Conservation (phyloP, 2,329 filamentous ascomycete genomes). For the Aspergillus pseudonomiae region DNA sequence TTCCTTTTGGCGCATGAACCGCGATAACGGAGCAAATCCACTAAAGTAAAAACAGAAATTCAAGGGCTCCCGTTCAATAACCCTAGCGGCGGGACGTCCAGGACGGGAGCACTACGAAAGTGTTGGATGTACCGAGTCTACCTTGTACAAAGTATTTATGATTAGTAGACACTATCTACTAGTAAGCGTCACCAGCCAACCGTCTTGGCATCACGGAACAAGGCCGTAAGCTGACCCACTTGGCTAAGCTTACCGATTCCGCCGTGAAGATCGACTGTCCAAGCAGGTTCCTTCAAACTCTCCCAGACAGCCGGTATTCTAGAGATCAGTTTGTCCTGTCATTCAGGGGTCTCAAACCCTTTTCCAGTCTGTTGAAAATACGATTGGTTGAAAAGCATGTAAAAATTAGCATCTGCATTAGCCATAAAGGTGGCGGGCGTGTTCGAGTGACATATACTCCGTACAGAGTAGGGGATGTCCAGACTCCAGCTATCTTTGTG, state of each 20-base stretch:
- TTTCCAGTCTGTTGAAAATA: not conserved
- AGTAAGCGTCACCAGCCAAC: not conserved
- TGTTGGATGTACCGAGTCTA: not conserved
- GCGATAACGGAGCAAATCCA: not conserved
- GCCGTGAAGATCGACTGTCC: not conserved
- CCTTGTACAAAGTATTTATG: not conserved
- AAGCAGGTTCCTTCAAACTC: not conserved
- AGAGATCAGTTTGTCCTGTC: not conserved
- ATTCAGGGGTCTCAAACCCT: not conserved
- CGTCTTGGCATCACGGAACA: not conserved
- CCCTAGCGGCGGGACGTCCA: not conserved
- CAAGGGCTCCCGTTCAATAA: not conserved
- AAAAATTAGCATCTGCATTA: not conserved
- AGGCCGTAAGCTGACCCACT: not conserved
- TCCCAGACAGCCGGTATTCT: not conserved
- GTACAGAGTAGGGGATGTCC: not conserved
- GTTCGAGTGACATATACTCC: too few species aligned
- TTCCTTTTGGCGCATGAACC: not conserved
- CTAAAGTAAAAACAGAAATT: not conserved
- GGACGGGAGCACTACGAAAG: not conserved
- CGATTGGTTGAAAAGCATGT: not conserved
- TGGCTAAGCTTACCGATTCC: not conserved
- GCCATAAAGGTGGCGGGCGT: not conserved
- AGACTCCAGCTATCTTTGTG: not conserved
- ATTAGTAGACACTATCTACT: not conserved